phyloP scores from a whole-genome alignment of 2,329 filamentous ascomycete species.

The Hawksworthiomyces lignivorus region DNA sequence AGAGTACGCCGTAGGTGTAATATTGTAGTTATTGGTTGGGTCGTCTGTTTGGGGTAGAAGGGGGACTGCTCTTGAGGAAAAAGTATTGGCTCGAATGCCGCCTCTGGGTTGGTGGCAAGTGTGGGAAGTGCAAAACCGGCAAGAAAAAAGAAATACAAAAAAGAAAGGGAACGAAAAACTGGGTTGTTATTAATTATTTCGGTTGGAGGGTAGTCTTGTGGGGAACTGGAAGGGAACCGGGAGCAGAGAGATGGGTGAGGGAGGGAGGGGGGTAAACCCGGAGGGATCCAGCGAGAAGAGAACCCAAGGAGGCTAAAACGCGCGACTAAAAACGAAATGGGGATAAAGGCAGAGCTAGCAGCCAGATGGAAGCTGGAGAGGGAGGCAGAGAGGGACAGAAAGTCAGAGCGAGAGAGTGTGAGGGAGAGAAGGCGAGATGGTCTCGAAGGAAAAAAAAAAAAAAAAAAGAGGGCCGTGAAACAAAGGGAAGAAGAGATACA shows the following conservation, averaged over 20 bases:
- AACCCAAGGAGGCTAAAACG: too few relatives aligned
- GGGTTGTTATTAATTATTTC: neutral
- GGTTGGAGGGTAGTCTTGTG: slow-evolving; percentile 1
- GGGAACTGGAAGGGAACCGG: neutral
- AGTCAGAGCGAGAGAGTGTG: too few relatives aligned
- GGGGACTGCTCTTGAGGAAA: neutral
- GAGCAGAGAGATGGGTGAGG: neutral
- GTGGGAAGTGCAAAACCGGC: neutral
- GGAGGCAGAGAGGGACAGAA: too few relatives aligned
- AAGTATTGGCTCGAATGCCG: slow-evolving; percentile 4
- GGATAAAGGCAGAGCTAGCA: too few relatives aligned
- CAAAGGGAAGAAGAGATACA: too few relatives aligned
- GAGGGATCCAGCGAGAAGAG: too few relatives aligned
- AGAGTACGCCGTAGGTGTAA: neutral
- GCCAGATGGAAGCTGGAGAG: too few relatives aligned
- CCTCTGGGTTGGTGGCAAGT: neutral
- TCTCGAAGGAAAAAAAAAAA: too few relatives aligned
- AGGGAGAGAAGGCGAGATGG: too few relatives aligned
- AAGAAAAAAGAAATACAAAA: neutral
- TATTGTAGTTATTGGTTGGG: neutral
- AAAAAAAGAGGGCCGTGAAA: too few relatives aligned
- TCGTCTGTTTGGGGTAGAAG: neutral
- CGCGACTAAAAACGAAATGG: too few relatives aligned
- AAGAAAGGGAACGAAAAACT: neutral
- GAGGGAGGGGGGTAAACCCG: slow-evolving; percentile 3